Percentiles rank a stretch among this genome's conserved stretches.
Conservation (phyloP, 2,329 filamentous ascomycete genomes). For the Lasiodiplodia theobromae region DNA sequence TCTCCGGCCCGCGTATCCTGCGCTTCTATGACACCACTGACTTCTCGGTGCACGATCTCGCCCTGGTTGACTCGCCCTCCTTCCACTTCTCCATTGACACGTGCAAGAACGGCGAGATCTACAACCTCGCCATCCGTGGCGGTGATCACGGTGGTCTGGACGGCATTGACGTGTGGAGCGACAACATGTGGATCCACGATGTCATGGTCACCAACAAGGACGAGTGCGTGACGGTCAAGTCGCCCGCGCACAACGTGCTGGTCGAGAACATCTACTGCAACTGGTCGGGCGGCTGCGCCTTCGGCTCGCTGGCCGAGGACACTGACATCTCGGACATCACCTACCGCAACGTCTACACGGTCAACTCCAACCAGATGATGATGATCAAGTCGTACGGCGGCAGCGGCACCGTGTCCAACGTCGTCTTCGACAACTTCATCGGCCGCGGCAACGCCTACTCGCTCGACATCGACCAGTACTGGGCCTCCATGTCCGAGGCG, state of each 20-base stretch:
- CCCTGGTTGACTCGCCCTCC: slow-evolving; percentile 57
- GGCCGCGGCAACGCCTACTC: slow-evolving; percentile 67
- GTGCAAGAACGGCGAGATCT: slow-evolving; percentile 60
- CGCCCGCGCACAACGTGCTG: slow-evolving; percentile 61
- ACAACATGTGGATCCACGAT: slow-evolving; percentile 66
- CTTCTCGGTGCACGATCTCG: slow-evolving; percentile 59
- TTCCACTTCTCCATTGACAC: slow-evolving; percentile 62
- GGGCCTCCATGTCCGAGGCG: slow-evolving; percentile 52
- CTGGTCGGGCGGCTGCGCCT: slow-evolving; percentile 65
- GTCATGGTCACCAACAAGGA: slow-evolving; percentile 69
- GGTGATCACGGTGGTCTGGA: slow-evolving; percentile 62
- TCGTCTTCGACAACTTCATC: slow-evolving; percentile 65
- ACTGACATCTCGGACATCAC: slow-evolving; percentile 60
- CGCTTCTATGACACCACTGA: slow-evolving; percentile 54
- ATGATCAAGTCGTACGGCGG: slow-evolving; percentile 70
- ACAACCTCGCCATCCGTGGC: slow-evolving; percentile 63
- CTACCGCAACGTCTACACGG: slow-evolving; percentile 66
- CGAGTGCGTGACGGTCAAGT: slow-evolving; percentile 66
- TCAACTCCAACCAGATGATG: slow-evolving; percentile 67
- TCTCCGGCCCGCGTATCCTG: slow-evolving; percentile 54
- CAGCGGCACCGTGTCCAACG: slow-evolving; percentile 59
- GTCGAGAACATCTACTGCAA: slow-evolving; percentile 69
- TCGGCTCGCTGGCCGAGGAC: slow-evolving; percentile 61
- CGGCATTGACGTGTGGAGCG: slow-evolving; percentile 63
- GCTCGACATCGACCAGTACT: slow-evolving; percentile 63